Evolutionary conservation across 2,329 filamentous ascomycete species (phyloP).

Genomic region (Amauroascus verrucosus): DNA sequence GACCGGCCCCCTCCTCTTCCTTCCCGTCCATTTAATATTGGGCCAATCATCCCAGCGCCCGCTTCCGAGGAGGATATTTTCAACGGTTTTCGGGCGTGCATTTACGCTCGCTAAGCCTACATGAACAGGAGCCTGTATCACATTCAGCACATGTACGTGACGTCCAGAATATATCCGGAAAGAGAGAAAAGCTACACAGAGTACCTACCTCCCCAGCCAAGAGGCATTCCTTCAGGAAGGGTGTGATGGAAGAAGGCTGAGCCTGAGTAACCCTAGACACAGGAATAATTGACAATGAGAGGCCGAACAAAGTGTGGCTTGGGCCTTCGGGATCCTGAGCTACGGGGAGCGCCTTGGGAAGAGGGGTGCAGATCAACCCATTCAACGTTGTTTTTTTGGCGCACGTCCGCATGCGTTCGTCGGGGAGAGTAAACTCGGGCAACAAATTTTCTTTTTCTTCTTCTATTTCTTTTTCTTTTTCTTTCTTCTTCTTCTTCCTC

Average conservation of each 20-base stretch:
- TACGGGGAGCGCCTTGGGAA: neutral
- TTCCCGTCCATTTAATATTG: constrained; percentile 2
- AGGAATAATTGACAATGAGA: neutral
- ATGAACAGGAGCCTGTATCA: neutral
- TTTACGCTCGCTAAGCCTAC: neutral
- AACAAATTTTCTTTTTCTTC: neutral
- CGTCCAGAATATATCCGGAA: neutral
- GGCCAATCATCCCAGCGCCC: neutral
- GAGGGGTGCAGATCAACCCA: neutral
- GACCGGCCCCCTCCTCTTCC: neutral
- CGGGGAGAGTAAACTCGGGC: neutral
- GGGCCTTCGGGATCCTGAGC: neutral
- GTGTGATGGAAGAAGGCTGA: neutral
- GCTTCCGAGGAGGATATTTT: neutral
- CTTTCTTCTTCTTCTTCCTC: too few species aligned
- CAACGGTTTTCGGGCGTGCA: neutral
- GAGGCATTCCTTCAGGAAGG: neutral
- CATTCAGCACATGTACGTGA: neutral
- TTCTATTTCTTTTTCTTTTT: too few species aligned
- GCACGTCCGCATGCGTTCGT: neutral
- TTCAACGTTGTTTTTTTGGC: neutral
- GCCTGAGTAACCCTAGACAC: neutral
- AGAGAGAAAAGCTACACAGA: neutral
- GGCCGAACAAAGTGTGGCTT: neutral
- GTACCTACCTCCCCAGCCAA: neutral